phyloP scores from a whole-genome alignment of 331 rosid genomes.

The Dryas integrifolia region DNA sequence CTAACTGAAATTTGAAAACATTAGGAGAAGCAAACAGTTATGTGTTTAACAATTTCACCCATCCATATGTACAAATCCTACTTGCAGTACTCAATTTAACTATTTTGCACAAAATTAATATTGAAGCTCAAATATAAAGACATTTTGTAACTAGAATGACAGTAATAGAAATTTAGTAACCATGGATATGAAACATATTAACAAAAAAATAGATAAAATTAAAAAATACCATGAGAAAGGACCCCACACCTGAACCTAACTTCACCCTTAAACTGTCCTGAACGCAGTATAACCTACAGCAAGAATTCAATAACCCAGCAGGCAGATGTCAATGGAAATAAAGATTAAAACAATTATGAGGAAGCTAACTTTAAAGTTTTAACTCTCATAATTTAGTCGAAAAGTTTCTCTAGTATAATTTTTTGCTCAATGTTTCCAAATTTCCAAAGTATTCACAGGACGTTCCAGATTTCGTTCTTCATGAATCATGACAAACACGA shows the following conservation, averaged over 20 bases:
- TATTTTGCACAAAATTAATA: too few relatives aligned
- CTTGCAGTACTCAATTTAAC: not conserved
- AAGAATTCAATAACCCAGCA: slow-evolving; percentile 32
- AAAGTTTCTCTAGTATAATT: not conserved
- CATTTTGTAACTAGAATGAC: not conserved
- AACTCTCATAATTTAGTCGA: not conserved
- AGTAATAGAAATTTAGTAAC: not conserved
- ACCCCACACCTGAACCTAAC: slow-evolving; percentile 71
- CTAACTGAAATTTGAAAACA: too few relatives aligned
- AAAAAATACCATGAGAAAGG: slow-evolving; percentile 27
- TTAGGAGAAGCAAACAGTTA: not conserved
- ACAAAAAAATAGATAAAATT: not conserved
- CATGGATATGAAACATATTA: not conserved
- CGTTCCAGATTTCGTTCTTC: not conserved
- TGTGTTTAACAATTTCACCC: not conserved
- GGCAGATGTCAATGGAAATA: slow-evolving; percentile 12
- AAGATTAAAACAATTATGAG: not conserved
- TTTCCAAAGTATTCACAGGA: slow-evolving; percentile 3
- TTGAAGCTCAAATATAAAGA: too few relatives aligned
- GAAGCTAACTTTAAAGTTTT: not conserved
- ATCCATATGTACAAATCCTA: not conserved
- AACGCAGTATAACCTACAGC: slow-evolving; percentile 64
- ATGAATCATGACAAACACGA: not conserved
- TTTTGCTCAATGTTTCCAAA: not conserved
- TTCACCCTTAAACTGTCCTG: slow-evolving; percentile 83